A percentile compares a stretch with the other conserved stretches of the same genome.
Conservation (phyloP, 148 eudicot genomes). For the Selenicereus undatus region DNA sequence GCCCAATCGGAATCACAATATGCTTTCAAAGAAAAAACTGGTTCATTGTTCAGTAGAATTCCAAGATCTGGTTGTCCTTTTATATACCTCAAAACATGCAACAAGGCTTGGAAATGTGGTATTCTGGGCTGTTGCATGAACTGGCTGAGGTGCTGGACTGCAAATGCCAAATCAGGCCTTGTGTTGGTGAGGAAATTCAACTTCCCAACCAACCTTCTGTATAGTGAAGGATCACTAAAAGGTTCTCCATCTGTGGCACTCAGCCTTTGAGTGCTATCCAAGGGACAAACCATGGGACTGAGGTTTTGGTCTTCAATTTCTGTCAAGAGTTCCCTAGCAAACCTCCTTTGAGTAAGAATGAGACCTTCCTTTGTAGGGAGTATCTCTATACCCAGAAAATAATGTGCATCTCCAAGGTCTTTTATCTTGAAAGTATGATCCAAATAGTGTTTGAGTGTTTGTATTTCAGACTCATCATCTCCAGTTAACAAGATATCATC, state of each 20-base stretch:
- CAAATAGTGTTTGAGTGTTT: not conserved
- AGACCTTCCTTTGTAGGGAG: no score
- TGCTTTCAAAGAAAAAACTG: no score
- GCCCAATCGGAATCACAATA: no score
- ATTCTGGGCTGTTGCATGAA: no score
- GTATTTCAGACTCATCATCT: not conserved
- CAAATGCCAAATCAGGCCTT: not conserved
- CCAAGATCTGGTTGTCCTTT: no score
- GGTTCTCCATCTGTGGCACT: not conserved
- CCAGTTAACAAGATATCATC: not conserved
- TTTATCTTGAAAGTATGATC: not conserved
- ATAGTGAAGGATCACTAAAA: not conserved
- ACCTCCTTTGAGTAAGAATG: not conserved
- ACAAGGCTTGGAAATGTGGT: no score
- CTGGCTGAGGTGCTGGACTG: no score
- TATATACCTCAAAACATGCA: no score
- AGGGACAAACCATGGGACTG: not conserved
- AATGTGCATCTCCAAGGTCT: not conserved
- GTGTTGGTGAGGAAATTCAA: not conserved
- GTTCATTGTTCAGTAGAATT: no score
- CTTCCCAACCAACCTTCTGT: not conserved
- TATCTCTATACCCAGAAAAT: no score
- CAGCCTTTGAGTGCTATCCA: not conserved
- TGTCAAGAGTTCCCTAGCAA: not conserved
- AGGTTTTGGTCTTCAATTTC: not conserved